Evolutionary conservation across 208 protist species (phyloP).

Genomic region (Wallacemonas sp.): DNA sequence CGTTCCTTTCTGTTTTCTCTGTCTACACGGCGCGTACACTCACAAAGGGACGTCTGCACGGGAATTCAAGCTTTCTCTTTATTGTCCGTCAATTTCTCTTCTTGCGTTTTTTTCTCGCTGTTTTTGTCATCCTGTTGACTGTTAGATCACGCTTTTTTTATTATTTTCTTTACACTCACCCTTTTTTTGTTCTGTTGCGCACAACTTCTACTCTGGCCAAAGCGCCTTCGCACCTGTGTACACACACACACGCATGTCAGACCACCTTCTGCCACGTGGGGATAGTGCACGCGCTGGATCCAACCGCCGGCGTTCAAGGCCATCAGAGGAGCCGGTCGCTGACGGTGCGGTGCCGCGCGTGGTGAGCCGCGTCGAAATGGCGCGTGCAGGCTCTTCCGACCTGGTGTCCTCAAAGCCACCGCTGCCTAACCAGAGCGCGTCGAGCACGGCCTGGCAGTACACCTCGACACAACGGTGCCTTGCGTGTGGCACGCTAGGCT

Average conservation of each 20-base stretch:
- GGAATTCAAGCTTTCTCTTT: too few relatives aligned
- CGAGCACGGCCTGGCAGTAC: constrained; percentile 58
- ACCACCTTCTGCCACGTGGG: constrained; percentile 17
- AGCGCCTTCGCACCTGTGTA: too few relatives aligned
- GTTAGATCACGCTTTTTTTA: too few relatives aligned
- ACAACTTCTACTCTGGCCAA: too few relatives aligned
- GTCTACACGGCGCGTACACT: too few relatives aligned
- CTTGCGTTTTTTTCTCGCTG: background rate
- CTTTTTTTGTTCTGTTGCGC: constrained; percentile 20
- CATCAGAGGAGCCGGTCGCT: constrained; percentile 2
- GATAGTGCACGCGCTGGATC: constrained; percentile 9
- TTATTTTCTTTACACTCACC: constrained; percentile 9
- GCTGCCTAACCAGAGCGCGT: constrained; percentile 18
- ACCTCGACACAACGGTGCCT: constrained; percentile 71
- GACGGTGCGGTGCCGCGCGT: background rate
- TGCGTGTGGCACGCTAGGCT: constrained; percentile 59
- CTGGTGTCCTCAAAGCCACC: background rate
- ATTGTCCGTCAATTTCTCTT: too few relatives aligned
- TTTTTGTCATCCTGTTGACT: too few relatives aligned
- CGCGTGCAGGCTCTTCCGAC: background rate
- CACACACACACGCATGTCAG: constrained; percentile 10
- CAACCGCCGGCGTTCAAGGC: constrained; percentile 23
- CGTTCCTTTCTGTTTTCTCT: too few relatives aligned
- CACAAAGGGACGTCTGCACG: too few relatives aligned
- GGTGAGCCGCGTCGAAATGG: background rate